Percentiles rank a stretch among this genome's conserved stretches.
These are phyloP conservation scores for Urochloa ruziziensis DNA, from an alignment of 176 grass and related monocot species.

Conservation along the genomic window DNA sequence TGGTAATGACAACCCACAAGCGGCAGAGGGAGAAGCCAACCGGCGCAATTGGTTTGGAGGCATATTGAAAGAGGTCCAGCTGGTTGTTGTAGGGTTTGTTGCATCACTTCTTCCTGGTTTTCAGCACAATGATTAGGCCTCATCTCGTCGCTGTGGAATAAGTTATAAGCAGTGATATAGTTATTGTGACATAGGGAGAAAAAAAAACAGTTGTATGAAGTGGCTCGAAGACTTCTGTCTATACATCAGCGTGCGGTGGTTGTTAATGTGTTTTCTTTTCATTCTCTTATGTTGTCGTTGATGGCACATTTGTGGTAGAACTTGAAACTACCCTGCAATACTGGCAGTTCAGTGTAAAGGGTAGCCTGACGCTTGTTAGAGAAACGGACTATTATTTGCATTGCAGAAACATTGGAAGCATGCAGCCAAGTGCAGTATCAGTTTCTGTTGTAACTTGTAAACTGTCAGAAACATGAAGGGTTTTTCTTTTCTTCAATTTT, in stretches of 20 bases:
- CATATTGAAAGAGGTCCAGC: slow-evolving; percentile 79
- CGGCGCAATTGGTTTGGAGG: slow-evolving; percentile 55
- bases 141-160: not conserved
- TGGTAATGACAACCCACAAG: slow-evolving; percentile 56
- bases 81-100: slow-evolving; percentile 81
- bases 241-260: not conserved
- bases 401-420: not conserved
- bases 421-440: not conserved
- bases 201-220: not conserved
- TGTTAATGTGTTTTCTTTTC: slow-evolving; percentile 20
- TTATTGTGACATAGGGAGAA: slow-evolving; percentile 29
- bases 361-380: not conserved
- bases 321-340: not conserved
- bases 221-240: slow-evolving; percentile 7
- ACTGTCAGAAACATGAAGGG: not conserved
- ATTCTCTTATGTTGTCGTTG: not conserved
- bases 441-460: not conserved
- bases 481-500: not conserved
- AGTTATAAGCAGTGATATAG: slow-evolving; percentile 10
- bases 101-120: slow-evolving; percentile 89
- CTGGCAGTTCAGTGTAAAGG: not conserved
- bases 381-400: not conserved
- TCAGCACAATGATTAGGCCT: slow-evolving; percentile 71
- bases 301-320: not conserved
- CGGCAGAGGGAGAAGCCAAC: slow-evolving; percentile 40